These are phyloP conservation scores for Saturnispora kantuleensis DNA, from an alignment of 805 yeast genomes.

Conservation along the genomic window DNA sequence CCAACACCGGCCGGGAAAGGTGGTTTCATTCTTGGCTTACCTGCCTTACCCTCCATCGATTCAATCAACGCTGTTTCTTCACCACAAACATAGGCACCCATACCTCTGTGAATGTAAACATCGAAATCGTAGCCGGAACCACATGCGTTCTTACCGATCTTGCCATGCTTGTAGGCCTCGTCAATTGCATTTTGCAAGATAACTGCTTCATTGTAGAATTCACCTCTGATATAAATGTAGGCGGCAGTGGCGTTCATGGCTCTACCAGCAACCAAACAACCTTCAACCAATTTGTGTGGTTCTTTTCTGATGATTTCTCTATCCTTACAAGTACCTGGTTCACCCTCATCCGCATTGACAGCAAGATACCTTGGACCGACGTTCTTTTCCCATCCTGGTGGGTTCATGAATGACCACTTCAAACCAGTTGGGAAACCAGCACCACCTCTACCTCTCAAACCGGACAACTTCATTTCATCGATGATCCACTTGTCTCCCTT, in stretches of 20 bases:
- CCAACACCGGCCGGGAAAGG: constrained; percentile 96
- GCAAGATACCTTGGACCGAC: constrained; percentile 82
- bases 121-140: constrained; percentile 82
- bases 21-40: constrained; percentile 88
- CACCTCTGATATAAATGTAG: constrained; percentile 84
- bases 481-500: constrained; percentile 89
- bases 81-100: constrained; percentile 91
- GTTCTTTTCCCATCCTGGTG: constrained; percentile 91
- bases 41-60: constrained; percentile 85
- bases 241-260: constrained; percentile 94
- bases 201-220: constrained; percentile 74
- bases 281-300: constrained; percentile 86
- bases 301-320: constrained; percentile 86
- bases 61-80: constrained; percentile 88
- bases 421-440: constrained; percentile 90
- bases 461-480: constrained; percentile 76
- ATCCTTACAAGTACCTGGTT: constrained; percentile 91
- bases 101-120: constrained; percentile 78
- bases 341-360: constrained; percentile 91
- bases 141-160: constrained; percentile 77
- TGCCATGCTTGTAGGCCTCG: constrained; percentile 76
- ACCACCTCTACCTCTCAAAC: constrained; percentile 87
- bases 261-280: constrained; percentile 82
- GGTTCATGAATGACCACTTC: constrained; percentile 91
- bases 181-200: constrained; percentile 72